These are phyloP conservation scores for Kokia cookei DNA, from an alignment of 441 rosid genomes.

Conservation along the genomic window DNA sequence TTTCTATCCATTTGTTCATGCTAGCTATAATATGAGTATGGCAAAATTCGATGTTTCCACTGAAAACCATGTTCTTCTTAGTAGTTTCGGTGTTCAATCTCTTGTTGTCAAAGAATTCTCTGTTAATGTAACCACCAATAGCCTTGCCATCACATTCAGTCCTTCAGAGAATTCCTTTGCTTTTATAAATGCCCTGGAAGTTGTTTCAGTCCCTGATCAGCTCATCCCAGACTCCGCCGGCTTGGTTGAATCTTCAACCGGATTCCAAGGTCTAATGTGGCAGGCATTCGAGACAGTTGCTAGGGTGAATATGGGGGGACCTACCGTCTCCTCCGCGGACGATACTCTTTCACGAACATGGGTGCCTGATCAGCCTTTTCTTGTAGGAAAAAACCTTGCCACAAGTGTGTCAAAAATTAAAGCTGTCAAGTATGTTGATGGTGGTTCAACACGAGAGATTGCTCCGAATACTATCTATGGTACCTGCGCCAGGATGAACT, in stretches of 20 bases:
- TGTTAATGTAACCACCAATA: slow-evolving; percentile 36
- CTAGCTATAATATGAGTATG: slow-evolving; percentile 41
- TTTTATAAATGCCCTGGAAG: slow-evolving; percentile 71
- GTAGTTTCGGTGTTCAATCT: slow-evolving; percentile 30
- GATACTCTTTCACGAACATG: slow-evolving; percentile 81
- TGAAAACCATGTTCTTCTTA: slow-evolving; percentile 44
- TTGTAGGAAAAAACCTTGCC: slow-evolving; percentile 33
- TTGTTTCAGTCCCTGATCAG: slow-evolving; percentile 61
- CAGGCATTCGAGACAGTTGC: slow-evolving; percentile 59
- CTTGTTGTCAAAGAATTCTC: slow-evolving; percentile 65
- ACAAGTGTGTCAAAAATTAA: slow-evolving; percentile 25
- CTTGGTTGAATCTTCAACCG: slow-evolving; percentile 22
- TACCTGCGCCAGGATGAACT: slow-evolving; percentile 56
- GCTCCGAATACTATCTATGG: slow-evolving; percentile 75
- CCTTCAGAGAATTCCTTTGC: slow-evolving; percentile 63
- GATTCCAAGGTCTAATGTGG: slow-evolving; percentile 29
- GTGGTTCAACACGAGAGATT: slow-evolving; percentile 42
- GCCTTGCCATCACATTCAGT: slow-evolving; percentile 48
- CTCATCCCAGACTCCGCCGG: slow-evolving; percentile 36
- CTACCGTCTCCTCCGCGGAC: slow-evolving; percentile 33
- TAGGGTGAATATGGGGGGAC: slow-evolving; percentile 88
- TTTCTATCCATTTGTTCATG: slow-evolving; percentile 60
- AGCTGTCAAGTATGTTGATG: slow-evolving; percentile 42
- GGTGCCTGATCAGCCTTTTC: slow-evolving; percentile 52
- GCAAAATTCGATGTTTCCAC: slow-evolving; percentile 63